phyloP scores from a whole-genome alignment of 1,139 yeast species.

The Protomyces inouyei region DNA sequence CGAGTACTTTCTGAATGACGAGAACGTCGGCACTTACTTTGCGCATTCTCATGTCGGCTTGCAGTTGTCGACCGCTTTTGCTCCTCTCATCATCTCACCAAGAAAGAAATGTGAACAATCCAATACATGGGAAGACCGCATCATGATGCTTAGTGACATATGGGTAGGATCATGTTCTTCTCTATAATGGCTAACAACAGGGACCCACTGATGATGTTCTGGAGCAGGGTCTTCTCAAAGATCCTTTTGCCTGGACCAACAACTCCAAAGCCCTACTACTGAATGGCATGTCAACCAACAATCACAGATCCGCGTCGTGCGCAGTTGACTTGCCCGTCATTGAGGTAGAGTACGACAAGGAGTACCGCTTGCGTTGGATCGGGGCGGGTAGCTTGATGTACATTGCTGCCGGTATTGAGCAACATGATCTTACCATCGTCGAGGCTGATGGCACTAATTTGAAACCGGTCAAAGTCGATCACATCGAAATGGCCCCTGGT shows the following conservation, averaged over 20 bases:
- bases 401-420: slow-evolving; percentile 51
- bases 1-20: slow-evolving; percentile 47
- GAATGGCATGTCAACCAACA: slow-evolving; percentile 30
- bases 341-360: slow-evolving; percentile 47
- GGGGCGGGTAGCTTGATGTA: slow-evolving; percentile 56
- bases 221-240: slow-evolving; percentile 46
- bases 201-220: slow-evolving; percentile 35
- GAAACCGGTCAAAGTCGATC: slow-evolving; percentile 48
- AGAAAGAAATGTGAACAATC: neutral
- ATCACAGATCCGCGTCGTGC: slow-evolving; percentile 25
- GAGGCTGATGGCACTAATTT: slow-evolving; percentile 71
- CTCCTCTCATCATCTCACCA: slow-evolving; percentile 49
- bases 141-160: slow-evolving; percentile 50
- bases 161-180: slow-evolving; percentile 41
- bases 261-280: slow-evolving; percentile 44
- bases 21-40: slow-evolving; percentile 58
- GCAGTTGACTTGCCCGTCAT: slow-evolving; percentile 34
- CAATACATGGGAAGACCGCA: slow-evolving; percentile 44
- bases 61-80: slow-evolving; percentile 57
- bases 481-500: slow-evolving; percentile 54
- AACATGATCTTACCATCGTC: slow-evolving; percentile 52
- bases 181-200: slow-evolving; percentile 41
- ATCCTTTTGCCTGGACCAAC: slow-evolving; percentile 51
- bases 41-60: slow-evolving; percentile 57
- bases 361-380: slow-evolving; percentile 50